phyloP scores from a whole-genome alignment of 371 early-diverging fungal species.

The Rhizopus delemar region DNA sequence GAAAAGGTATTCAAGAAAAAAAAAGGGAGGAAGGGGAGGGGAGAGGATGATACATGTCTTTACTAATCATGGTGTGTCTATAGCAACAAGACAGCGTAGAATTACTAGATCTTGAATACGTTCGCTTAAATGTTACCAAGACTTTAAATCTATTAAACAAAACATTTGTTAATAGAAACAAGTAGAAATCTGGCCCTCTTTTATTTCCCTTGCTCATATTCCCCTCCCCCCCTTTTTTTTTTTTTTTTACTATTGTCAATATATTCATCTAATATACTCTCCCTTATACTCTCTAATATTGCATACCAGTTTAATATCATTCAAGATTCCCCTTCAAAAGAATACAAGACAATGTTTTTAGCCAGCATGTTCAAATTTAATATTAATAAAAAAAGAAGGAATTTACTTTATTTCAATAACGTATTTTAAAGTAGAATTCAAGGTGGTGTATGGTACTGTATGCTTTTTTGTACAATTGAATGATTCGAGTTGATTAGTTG shows the following conservation, averaged over 20 bases:
- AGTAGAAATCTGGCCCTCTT: constrained; percentile 11
- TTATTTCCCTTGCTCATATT: background rate
- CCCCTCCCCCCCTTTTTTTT: background rate
- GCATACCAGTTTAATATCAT: too few species aligned
- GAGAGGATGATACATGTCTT: too few species aligned
- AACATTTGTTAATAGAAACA: constrained; percentile 53
- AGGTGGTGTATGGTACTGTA: too few species aligned
- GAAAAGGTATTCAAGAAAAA: constrained; percentile 66
- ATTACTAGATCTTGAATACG: constrained; percentile 89
- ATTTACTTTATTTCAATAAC: too few species aligned
- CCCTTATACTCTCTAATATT: background rate
- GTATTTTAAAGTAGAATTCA: too few species aligned
- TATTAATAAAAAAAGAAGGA: too few species aligned
- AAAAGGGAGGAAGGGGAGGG: too few species aligned
- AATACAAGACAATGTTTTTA: too few species aligned
- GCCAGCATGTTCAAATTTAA: too few species aligned
- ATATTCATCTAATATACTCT: background rate
- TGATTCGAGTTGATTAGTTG: too few species aligned
- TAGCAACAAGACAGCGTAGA: constrained; percentile 92
- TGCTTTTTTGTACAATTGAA: too few species aligned
- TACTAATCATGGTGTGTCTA: constrained; percentile 9
- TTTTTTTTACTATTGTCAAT: constrained; percentile 1
- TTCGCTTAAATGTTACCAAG: constrained; percentile 73
- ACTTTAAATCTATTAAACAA: constrained; percentile 44
- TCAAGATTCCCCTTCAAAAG: too few species aligned